Evolutionary conservation across 2,329 filamentous ascomycete genomes (phyloP).

Genomic region (Trichoderma sp.): DNA sequence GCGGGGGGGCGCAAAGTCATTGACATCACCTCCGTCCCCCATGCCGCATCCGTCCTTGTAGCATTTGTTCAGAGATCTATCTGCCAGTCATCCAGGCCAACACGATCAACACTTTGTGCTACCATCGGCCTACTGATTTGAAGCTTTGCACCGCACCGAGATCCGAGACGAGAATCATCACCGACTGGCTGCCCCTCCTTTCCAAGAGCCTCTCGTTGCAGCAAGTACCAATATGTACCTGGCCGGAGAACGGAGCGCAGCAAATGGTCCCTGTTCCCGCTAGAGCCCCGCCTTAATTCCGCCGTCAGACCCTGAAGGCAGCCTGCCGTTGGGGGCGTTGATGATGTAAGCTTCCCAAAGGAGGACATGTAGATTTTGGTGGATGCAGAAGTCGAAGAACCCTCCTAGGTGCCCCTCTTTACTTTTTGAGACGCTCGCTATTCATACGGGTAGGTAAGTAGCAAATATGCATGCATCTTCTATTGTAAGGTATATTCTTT

Average conservation of each 20-base stretch:
- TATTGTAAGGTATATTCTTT: not conserved
- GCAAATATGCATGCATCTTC: not conserved
- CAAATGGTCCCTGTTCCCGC: conserved; percentile 2
- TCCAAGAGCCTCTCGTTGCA: not conserved
- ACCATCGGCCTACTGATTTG: not conserved
- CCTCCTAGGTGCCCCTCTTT: not conserved
- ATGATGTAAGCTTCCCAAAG: not conserved
- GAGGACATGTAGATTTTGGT: not conserved
- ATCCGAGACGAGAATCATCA: not conserved
- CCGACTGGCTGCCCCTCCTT: conserved; percentile 2
- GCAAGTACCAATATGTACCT: not conserved
- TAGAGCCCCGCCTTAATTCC: conserved; percentile 5
- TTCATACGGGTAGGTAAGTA: not conserved
- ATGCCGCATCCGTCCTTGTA: not conserved
- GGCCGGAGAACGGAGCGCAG: not conserved
- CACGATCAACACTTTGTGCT: not conserved
- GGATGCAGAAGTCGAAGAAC: not conserved
- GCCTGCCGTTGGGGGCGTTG: not conserved
- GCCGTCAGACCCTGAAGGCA: conserved; percentile 8
- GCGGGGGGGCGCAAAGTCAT: not conserved
- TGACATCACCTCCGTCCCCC: conserved; percentile 4
- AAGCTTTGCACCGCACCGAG: not conserved
- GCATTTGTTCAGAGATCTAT: not conserved
- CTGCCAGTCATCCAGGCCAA: not conserved
- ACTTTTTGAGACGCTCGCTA: not conserved